Conservation (phyloP, 768 basidiomycete genomes). For the Termitomyces titanicus region DNA sequence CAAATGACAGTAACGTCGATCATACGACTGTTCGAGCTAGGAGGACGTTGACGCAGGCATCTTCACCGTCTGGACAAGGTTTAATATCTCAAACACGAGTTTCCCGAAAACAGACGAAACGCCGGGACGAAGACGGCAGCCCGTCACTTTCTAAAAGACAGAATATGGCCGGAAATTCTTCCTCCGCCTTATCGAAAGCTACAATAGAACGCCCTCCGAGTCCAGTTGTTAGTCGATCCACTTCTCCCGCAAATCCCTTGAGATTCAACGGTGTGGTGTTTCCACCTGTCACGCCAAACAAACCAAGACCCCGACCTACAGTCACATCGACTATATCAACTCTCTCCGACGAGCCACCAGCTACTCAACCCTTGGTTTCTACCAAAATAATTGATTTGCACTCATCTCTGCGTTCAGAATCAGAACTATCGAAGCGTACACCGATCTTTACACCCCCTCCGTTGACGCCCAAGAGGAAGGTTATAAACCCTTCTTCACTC, state of each 20-base stretch:
- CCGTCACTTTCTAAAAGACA: neutral
- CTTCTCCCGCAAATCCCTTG: neutral
- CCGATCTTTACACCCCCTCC: neutral
- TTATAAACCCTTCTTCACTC: slow-evolving; percentile 12
- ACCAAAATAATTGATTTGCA: neutral
- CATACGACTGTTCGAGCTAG: neutral
- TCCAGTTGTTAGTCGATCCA: neutral
- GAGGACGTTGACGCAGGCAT: neutral
- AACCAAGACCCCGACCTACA: neutral
- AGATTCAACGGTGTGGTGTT: slow-evolving; percentile 3
- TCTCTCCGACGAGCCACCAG: neutral
- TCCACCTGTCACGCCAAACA: neutral
- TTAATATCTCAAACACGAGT: neutral
- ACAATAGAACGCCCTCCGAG: neutral
- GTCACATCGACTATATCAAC: neutral
- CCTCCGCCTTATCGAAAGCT: neutral
- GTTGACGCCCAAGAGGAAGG: slow-evolving; percentile 9
- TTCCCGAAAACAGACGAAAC: neutral
- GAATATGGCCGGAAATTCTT: neutral
- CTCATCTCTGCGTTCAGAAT: neutral
- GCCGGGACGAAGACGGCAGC: neutral
- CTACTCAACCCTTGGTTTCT: neutral
- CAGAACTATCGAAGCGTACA: neutral
- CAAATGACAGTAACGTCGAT: neutral
- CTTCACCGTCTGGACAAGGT: neutral